phyloP scores from a whole-genome alignment of 352 stramenopile species.

The Phytophthora kernoviae region DNA sequence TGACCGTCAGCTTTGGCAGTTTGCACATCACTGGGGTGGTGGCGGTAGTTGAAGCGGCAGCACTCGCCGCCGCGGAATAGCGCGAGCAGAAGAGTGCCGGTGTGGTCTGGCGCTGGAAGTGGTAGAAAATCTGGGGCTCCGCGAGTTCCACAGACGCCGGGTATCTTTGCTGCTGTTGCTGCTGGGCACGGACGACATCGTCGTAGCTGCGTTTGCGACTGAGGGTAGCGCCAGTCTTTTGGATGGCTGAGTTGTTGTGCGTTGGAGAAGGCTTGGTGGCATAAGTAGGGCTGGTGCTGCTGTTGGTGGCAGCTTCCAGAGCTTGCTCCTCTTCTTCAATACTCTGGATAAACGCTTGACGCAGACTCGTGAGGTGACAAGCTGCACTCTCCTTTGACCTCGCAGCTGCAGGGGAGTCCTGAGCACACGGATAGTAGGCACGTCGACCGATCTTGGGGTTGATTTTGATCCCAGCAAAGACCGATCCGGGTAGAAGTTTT shows the following conservation, averaged over 20 bases:
- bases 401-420: slow-evolving; percentile 47
- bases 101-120: slow-evolving; percentile 23
- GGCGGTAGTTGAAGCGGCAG: slow-evolving; percentile 9
- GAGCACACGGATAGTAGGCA: slow-evolving; percentile 67
- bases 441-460: slow-evolving; percentile 75
- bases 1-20: slow-evolving; percentile 34
- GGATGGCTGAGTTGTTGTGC: slow-evolving; percentile 8
- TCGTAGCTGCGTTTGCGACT: slow-evolving; percentile 50
- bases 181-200: slow-evolving; percentile 34
- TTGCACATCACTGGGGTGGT: slow-evolving; percentile 34
- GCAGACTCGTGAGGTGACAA: slow-evolving; percentile 44
- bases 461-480: slow-evolving; percentile 72
- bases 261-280: slow-evolving; percentile 9
- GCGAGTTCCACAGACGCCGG: slow-evolving; percentile 29
- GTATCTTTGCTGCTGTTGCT: slow-evolving; percentile 17
- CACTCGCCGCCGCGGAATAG: slow-evolving; percentile 9
- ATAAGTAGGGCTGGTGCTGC: slow-evolving; percentile 6
- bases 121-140: slow-evolving; percentile 40
- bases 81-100: slow-evolving; percentile 22
- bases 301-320: slow-evolving; percentile 17
- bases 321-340: slow-evolving; percentile 63
- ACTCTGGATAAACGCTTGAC: slow-evolving; percentile 56
- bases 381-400: slow-evolving; percentile 47
- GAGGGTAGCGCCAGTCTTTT: slow-evolving; percentile 14
- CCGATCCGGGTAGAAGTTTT: slow-evolving; percentile 69